phyloP scores from a whole-genome alignment of 257 asterid species.

The Forsythia suspensa region DNA sequence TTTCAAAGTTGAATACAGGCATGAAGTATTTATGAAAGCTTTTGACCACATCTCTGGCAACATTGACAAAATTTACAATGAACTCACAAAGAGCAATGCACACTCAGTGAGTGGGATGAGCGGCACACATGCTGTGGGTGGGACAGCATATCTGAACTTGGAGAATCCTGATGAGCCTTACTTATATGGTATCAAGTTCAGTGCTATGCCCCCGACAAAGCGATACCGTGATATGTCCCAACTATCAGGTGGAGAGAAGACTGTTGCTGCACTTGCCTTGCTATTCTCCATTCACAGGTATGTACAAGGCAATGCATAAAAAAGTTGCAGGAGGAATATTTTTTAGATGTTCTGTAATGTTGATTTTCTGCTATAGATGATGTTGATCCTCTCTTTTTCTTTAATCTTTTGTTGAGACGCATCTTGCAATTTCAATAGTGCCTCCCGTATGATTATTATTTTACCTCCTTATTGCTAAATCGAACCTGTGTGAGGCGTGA shows the following conservation, averaged over 20 bases:
- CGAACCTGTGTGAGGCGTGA: not conserved
- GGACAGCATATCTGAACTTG: constrained; percentile 88
- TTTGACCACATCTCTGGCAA: constrained; percentile 77
- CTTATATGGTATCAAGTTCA: constrained; percentile 87
- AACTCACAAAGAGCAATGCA: constrained; percentile 78
- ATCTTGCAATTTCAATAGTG: not conserved
- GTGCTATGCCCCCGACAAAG: constrained; percentile 99
- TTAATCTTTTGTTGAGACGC: not conserved
- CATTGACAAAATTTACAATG: constrained; percentile 90
- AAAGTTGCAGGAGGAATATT: not conserved
- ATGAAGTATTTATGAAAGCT: constrained; percentile 85
- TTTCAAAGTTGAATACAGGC: constrained; percentile 48
- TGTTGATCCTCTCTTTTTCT: not conserved
- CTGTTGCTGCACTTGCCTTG: constrained; percentile 98
- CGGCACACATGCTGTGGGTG: constrained; percentile 90
- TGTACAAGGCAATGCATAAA: constrained; percentile 14
- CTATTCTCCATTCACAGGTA: constrained; percentile 96
- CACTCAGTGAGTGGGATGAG: constrained; percentile 58
- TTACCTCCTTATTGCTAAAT: not conserved
- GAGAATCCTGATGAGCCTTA: constrained; percentile 96
- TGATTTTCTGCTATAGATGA: not conserved
- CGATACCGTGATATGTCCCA: constrained; percentile 92
- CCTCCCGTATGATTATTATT: not conserved
- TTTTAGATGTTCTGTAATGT: not conserved
- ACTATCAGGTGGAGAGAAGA: constrained; percentile 98